Base-by-base conservation (phyloP, 73 alveolate genomes). In the Paramecium pentaurelia region DNA sequence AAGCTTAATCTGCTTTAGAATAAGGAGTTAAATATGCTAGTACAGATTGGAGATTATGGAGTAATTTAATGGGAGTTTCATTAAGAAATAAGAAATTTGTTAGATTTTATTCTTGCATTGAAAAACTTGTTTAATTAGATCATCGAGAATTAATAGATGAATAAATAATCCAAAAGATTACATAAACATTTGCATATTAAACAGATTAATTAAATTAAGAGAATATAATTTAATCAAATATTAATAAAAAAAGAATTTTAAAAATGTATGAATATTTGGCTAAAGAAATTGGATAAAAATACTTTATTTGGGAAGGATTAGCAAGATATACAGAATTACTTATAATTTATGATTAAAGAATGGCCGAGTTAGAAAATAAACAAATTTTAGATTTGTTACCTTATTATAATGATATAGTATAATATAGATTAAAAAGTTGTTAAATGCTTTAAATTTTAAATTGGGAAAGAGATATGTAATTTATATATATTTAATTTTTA, bases 11-110 rank as follows among this genome's bases (percentile, higher is more conserved):
- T 71, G 97, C 99, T 32, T 92, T 98, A 54, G 99, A 97, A 88
- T 96, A 98, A 93, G 99, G 99, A 11, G 95, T 96, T 25, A 97
- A 95, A 73, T 93, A 93, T 86, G 91, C 94, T 30, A 95, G 98
- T 64, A 96, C 93, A 42, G 98, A 93, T 94, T 98, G 99, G 99
- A 97, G 97, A 92, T 95, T 98, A 38, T 95, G 98, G 96, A 99
- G 98, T 92, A 98, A 98, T 92, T 93, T 96, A 60, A 92, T 98
- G 60, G 95, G 95, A 54, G 86, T 97, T 18, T 88, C 97, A 84
- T 73, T 98, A 9, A 96, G 97, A 86, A 92, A 95, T 86, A 85
- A 93, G 86, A 94, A 97, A 85, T 96, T 97, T 71, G 93, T 49
- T 36, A 96, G 95, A 91, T 75, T 86, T 25, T 71, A 86, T 32